These are phyloP conservation scores for Hygrophorus pudorinus DNA, from an alignment of 768 basidiomycete genomes.

Conservation along the genomic window DNA sequence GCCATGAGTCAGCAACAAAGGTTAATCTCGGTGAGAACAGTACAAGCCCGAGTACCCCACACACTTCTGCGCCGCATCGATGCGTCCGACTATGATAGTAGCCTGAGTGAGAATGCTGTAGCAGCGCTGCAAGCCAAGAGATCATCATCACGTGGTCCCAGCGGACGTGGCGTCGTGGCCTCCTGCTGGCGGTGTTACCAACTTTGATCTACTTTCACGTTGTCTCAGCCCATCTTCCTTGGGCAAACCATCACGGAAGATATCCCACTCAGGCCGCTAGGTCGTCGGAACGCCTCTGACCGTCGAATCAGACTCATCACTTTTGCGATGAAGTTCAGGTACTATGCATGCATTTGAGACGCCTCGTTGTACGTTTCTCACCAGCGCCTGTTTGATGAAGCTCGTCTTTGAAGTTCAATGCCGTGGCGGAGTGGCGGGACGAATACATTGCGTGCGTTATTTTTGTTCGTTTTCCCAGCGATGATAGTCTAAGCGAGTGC, in stretches of 20 bases:
- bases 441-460: conserved; percentile 74
- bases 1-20: no score
- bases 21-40: no score
- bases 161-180: no score
- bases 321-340: conserved; percentile 54
- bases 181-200: no score
- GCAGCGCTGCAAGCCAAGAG: no score
- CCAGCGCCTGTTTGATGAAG: conserved; percentile 22
- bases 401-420: conserved; percentile 85
- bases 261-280: conserved; percentile 9
- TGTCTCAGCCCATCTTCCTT: not conserved
- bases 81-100: no score
- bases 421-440: conserved; percentile 88
- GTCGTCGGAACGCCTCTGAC: not conserved
- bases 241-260: not conserved
- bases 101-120: no score
- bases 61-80: no score
- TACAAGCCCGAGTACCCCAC: no score
- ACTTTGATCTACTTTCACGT: no score
- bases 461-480: not conserved
- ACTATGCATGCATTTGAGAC: no score
- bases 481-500: not conserved
- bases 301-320: not conserved
- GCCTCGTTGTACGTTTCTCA: not conserved
- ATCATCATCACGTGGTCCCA: no score